These are phyloP conservation scores for Ascochyta pisi DNA, from an alignment of 2,329 filamentous ascomycete species.

Conservation along the genomic window DNA sequence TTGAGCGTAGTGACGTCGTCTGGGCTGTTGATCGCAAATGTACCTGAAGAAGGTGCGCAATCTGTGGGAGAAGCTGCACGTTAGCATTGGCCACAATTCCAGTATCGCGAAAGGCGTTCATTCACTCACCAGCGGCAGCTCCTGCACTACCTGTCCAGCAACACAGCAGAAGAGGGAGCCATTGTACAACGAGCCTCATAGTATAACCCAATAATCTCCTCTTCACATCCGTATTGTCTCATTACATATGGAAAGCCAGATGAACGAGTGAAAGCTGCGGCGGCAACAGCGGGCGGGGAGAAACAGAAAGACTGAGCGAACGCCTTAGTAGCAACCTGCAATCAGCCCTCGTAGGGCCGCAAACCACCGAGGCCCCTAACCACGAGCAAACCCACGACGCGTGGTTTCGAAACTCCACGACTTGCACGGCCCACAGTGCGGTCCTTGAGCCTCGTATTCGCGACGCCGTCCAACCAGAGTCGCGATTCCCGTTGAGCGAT, in stretches of 20 bases:
- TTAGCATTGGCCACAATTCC: background rate
- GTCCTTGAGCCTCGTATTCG: slow-evolving; percentile 7
- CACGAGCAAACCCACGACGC: slow-evolving; percentile 7
- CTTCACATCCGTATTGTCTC: slow-evolving; percentile 1
- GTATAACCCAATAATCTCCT: slow-evolving; percentile 5
- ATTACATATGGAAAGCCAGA: slow-evolving; percentile 8
- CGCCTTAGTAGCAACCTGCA: slow-evolving; percentile 4
- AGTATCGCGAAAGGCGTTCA: background rate
- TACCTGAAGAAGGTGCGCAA: slow-evolving; percentile 19
- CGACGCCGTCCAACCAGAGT: slow-evolving; percentile 3
- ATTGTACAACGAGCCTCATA: slow-evolving; percentile 15
- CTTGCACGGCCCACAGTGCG: background rate
- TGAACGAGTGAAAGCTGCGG: slow-evolving; percentile 10
- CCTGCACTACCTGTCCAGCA: slow-evolving; percentile 5
- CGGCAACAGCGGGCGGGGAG: background rate
- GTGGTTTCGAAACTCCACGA: slow-evolving; percentile 8
- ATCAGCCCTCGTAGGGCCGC: slow-evolving; percentile 4
- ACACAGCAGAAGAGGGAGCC: slow-evolving; percentile 9
- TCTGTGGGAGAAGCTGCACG: slow-evolving; percentile 16
- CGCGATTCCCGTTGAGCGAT: background rate
- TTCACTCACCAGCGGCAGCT: slow-evolving; percentile 4
- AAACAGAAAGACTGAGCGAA: slow-evolving; percentile 4
- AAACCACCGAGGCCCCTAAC: slow-evolving; percentile 7
- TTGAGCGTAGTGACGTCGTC: slow-evolving; percentile 24
- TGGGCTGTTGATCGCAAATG: slow-evolving; percentile 24